Conservation (phyloP, 2,329 filamentous ascomycete genomes). For the Talaromyces sp. region DNA sequence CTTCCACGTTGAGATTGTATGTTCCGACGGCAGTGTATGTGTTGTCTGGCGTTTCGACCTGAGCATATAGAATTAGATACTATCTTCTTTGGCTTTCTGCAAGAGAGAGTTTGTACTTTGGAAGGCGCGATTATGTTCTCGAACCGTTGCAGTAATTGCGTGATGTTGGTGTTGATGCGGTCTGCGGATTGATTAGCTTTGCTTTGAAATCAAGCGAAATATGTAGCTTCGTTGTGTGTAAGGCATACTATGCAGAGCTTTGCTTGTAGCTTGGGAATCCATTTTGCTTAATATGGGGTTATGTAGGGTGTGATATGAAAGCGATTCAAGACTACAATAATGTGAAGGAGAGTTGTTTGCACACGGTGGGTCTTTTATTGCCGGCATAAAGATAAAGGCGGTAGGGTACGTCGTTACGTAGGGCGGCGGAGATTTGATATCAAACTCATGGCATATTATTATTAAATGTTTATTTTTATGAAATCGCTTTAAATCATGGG, state of each 20-base stretch:
- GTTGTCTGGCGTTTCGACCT: slow-evolving; percentile 49
- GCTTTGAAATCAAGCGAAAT: neutral
- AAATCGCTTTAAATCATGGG: neutral
- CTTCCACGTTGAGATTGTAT: slow-evolving; percentile 55
- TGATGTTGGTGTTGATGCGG: slow-evolving; percentile 40
- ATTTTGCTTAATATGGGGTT: slow-evolving; percentile 14
- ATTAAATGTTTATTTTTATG: neutral
- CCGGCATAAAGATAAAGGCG: neutral
- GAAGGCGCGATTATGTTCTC: slow-evolving; percentile 52
- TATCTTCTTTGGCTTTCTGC: neutral
- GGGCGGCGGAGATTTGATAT: slow-evolving; percentile 2
- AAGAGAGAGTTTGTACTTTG: slow-evolving; percentile 30
- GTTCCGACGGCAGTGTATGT: slow-evolving; percentile 53
- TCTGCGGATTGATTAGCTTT: slow-evolving; percentile 22
- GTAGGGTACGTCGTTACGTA: neutral
- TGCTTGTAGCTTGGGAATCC: slow-evolving; percentile 27
- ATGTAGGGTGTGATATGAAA: neutral
- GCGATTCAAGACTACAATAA: neutral
- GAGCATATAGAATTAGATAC: neutral
- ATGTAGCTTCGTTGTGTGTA: neutral
- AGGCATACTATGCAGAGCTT: slow-evolving; percentile 23
- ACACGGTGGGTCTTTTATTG: neutral
- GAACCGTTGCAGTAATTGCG: slow-evolving; percentile 48
- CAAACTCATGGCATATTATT: neutral
- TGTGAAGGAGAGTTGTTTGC: neutral